Evolutionary conservation across 2,329 filamentous ascomycete genomes (phyloP).

Genomic region (Neopestalotiopsis sp.): DNA sequence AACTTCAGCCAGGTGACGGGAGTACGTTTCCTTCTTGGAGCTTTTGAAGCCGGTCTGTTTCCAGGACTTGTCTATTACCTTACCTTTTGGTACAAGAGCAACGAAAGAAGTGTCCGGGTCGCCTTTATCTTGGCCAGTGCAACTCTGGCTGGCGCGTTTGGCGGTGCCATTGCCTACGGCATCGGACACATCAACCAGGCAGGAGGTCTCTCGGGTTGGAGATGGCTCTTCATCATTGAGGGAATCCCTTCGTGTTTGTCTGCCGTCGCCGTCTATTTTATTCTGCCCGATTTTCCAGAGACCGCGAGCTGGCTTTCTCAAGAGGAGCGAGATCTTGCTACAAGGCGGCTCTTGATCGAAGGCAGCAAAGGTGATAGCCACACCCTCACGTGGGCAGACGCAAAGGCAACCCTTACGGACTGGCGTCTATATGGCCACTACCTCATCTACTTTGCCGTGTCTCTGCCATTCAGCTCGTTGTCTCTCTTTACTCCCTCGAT

Average conservation of each 20-base stretch:
- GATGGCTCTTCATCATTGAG: conserved; percentile 66
- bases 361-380: conserved; percentile 64
- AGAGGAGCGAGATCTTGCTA: conserved; percentile 63
- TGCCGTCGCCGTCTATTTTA: conserved; percentile 62
- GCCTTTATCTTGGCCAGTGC: conserved; percentile 72
- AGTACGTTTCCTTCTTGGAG: conserved; percentile 71
- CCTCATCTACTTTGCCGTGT: conserved; percentile 50
- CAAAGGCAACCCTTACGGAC: conserved; percentile 70
- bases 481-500: conserved; percentile 62
- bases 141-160: conserved; percentile 75
- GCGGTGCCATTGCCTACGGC: conserved; percentile 76
- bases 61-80: conserved; percentile 71
- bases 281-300: conserved; percentile 71
- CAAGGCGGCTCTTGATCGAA: conserved; percentile 49
- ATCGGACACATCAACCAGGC: conserved; percentile 75
- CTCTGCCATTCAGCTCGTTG: conserved; percentile 40
- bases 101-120: conserved; percentile 74
- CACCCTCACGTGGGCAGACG: conserved; percentile 69
- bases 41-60: conserved; percentile 75
- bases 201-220: conserved; percentile 69
- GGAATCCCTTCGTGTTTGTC: conserved; percentile 54
- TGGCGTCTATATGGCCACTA: conserved; percentile 74
- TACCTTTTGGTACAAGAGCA: conserved; percentile 76
- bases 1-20: conserved; percentile 68
- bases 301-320: conserved; percentile 66